phyloP scores from a whole-genome alignment of 2,329 filamentous ascomycete species.

The Clonostachys chloroleuca region DNA sequence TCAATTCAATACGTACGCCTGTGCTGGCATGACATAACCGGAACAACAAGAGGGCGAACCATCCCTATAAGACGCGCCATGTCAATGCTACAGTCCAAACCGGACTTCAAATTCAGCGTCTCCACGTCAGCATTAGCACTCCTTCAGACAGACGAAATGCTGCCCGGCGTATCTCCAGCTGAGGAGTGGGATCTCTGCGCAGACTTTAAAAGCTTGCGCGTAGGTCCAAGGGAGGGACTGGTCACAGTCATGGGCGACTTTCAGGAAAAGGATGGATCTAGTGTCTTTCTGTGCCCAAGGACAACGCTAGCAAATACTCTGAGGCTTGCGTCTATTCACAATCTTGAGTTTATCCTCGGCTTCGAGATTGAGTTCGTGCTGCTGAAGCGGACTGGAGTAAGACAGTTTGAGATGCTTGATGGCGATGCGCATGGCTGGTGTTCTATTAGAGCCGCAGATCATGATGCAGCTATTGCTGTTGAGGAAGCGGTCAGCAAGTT shows the following conservation, averaged over 20 bases:
- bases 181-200: conserved; percentile 66
- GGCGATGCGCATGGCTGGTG: conserved; percentile 65
- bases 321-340: conserved; percentile 41
- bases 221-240: conserved; percentile 54
- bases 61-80: neutral
- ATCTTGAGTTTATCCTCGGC: conserved; percentile 61
- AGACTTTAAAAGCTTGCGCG: conserved; percentile 58
- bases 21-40: neutral
- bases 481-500: conserved; percentile 62
- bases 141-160: neutral
- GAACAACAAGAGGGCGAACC: neutral
- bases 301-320: conserved; percentile 53
- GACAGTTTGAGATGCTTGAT: conserved; percentile 35
- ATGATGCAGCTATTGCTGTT: conserved; percentile 51
- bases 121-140: neutral
- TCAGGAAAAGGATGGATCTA: conserved; percentile 46
- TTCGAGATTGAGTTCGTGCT: conserved; percentile 83
- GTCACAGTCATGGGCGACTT: conserved; percentile 67
- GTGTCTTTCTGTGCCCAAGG: conserved; percentile 58
- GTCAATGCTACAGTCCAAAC: neutral
- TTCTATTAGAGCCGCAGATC: conserved; percentile 58
- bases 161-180: conserved; percentile 25
- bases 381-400: conserved; percentile 38
- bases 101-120: neutral
- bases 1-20: neutral